phyloP scores from a whole-genome alignment of 73 alveolate genomes.

The Tetrahymena thermophila region DNA sequence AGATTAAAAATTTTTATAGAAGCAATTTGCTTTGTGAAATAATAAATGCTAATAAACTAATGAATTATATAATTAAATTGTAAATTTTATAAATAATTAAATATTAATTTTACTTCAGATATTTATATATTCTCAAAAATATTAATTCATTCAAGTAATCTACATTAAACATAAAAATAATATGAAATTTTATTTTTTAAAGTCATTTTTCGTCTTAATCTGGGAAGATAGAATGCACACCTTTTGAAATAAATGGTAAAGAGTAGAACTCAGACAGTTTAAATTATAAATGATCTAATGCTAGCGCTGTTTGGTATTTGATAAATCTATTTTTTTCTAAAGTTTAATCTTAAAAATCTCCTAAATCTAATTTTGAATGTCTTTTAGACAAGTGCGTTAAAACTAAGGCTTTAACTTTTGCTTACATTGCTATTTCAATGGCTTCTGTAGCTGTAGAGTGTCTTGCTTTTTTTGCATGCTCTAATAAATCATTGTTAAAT shows the following conservation, averaged over 20 bases:
- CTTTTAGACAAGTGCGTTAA: slow-evolving; percentile 95
- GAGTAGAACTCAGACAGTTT: neutral
- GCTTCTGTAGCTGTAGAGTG: slow-evolving; percentile 94
- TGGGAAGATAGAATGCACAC: neutral
- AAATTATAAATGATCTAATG: neutral
- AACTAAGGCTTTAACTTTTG: slow-evolving; percentile 70
- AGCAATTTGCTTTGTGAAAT: too few species aligned
- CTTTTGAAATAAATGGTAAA: neutral
- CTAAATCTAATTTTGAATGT: slow-evolving; percentile 44
- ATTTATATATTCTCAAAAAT: too few species aligned
- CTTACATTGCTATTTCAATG: slow-evolving; percentile 68
- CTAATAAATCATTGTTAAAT: slow-evolving; percentile 72
- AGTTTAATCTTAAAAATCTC: neutral
- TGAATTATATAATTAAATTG: too few species aligned
- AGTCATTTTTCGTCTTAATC: neutral
- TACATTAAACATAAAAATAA: too few species aligned
- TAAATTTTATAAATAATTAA: too few species aligned
- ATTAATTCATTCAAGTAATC: too few species aligned
- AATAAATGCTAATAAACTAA: too few species aligned
- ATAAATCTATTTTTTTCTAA: neutral
- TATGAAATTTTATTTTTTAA: too few species aligned
- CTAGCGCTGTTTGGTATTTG: neutral
- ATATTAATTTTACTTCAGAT: too few species aligned
- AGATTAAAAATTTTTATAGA: too few species aligned
- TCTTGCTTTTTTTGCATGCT: slow-evolving; percentile 83